A percentile compares a stretch with the other conserved stretches of the same genome.
Evolutionary conservation across 2,329 filamentous ascomycete species (phyloP).

Genomic region (Venturia asperata): DNA sequence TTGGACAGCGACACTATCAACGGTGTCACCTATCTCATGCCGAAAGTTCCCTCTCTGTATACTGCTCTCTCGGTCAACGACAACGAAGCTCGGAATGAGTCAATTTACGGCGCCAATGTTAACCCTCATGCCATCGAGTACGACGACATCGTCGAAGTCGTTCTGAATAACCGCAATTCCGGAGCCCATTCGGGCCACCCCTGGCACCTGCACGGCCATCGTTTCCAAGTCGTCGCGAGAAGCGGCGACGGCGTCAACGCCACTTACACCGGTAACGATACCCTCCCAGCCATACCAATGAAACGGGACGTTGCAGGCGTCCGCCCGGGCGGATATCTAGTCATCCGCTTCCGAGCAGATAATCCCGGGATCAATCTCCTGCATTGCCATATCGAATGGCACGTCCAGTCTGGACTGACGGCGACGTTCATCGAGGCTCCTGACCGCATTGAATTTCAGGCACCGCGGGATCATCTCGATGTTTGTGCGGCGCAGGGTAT

Average conservation of each 20-base stretch:
- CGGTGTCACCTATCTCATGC: constrained; percentile 65
- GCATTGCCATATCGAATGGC: constrained; percentile 31
- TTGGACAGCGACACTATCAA: constrained; percentile 49
- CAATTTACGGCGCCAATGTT: constrained; percentile 45
- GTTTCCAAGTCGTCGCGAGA: constrained; percentile 54
- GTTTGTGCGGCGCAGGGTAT: constrained; percentile 49
- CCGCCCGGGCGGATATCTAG: constrained; percentile 47
- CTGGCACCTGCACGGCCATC: constrained; percentile 69
- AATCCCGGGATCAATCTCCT: constrained; percentile 39
- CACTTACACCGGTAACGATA: constrained; percentile 28
- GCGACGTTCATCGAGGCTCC: constrained; percentile 47
- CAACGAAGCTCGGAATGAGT: constrained; percentile 38
- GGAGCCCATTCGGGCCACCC: constrained; percentile 52
- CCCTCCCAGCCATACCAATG: constrained; percentile 37
- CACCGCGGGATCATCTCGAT: constrained; percentile 56
- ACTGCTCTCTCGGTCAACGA: constrained; percentile 56
- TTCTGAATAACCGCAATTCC: constrained; percentile 67
- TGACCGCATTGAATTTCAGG: constrained; percentile 52
- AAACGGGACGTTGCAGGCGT: constrained; percentile 50
- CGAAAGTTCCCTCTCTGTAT: constrained; percentile 74
- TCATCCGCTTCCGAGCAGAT: constrained; percentile 50
- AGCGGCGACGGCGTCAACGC: constrained; percentile 27
- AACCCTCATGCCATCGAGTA: constrained; percentile 58
- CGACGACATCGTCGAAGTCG: constrained; percentile 59
- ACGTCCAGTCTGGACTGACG: constrained; percentile 45